Base-by-base conservation (phyloP, 2,329 filamentous ascomycete genomes). In the Bisporella sp. region DNA sequence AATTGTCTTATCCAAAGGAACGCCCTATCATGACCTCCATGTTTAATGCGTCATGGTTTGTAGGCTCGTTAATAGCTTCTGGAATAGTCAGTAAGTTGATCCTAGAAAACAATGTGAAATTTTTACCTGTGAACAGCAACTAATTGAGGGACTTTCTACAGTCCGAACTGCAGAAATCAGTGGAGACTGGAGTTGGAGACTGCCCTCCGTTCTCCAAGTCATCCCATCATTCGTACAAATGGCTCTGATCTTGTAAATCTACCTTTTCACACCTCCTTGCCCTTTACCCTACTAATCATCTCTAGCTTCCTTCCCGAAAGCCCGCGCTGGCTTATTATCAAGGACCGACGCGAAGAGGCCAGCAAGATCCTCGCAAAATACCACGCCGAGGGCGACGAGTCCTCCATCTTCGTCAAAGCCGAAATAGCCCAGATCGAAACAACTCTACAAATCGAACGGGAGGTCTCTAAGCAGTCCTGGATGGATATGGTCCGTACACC, bases 301-400 rank as follows among this genome's bases (percentile, higher is more conserved):
- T 21, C 21, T 21, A 21, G 32, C 21, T 62, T 67, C 35, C 63
- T 79, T 4, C 78, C 78, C 2, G 79, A 82, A 60, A 76, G 72
- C 1, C 79, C 78, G 0, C 71, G 77, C 44, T 81, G 54, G 73
- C 74, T 62, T 52, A 69, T 72, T 7, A 62, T 64, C 6, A 73
- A 73, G 43, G 76, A 74, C 42, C 68, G 73, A 28, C 69, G 73
- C 47, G 70, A 78, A 2, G 73, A 79, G 47, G 77, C 77, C 5
- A 66, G 74, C 2, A 63, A 63, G 1, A 68, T 79, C 2, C 71
- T 82, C 4, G 69, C 71, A 12, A 71, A 77, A 31, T 74, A 75
- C 47, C 75, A 79, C 53, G 74, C 71, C 43, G 71, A 71, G 32
- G 21, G 21, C 21, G 74, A 76, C 55, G 70, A 72, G 0, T 62